A percentile compares a stretch with the other conserved stretches of the same genome.
These are phyloP conservation scores for Fragilaria radians DNA, from an alignment of 108 stramenopile genomes.

Conservation along the genomic window DNA sequence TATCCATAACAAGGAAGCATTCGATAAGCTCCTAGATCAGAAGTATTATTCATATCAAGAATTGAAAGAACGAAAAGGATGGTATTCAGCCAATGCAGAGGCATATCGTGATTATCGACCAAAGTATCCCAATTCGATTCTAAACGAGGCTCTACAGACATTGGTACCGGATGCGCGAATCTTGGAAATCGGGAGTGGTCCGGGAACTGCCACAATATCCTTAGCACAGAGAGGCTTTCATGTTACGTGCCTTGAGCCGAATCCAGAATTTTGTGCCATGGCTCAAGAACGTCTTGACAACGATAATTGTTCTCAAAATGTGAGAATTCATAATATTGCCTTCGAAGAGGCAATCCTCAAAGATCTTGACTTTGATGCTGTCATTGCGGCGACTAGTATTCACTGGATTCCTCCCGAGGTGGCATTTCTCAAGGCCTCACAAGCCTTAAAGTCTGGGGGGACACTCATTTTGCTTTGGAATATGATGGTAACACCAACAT, in stretches of 20 bases:
- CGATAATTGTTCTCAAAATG: not conserved
- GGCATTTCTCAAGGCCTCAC: not conserved
- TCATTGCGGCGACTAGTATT: slow-evolving; percentile 6
- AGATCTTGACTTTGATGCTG: slow-evolving; percentile 5
- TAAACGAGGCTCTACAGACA: slow-evolving; percentile 6
- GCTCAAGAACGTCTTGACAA: not conserved
- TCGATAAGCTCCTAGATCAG: not conserved
- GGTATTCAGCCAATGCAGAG: slow-evolving; percentile 5
- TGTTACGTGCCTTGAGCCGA: slow-evolving; percentile 2
- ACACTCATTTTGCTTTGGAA: slow-evolving; percentile 12
- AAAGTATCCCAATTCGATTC: slow-evolving; percentile 1
- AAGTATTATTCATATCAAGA: slow-evolving; percentile 1
- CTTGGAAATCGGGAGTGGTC: slow-evolving; percentile 12
- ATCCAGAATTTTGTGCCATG: slow-evolving; percentile 1
- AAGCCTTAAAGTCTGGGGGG: slow-evolving; percentile 5
- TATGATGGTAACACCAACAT: not conserved
- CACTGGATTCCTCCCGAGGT: slow-evolving; percentile 6
- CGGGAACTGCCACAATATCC: slow-evolving; percentile 6
- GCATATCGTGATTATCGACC: slow-evolving; percentile 10
- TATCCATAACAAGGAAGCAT: too few species aligned
- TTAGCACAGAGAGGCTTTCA: slow-evolving; percentile 10
- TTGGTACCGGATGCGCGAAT: not conserved
- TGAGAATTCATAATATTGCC: not conserved
- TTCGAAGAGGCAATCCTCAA: not conserved
- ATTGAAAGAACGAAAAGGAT: not conserved